Evolutionary conservation across 2,329 filamentous ascomycete genomes (phyloP), one percentile per base, ranked within the genome.

Genomic region (Diplocarpon rosae): DNA sequence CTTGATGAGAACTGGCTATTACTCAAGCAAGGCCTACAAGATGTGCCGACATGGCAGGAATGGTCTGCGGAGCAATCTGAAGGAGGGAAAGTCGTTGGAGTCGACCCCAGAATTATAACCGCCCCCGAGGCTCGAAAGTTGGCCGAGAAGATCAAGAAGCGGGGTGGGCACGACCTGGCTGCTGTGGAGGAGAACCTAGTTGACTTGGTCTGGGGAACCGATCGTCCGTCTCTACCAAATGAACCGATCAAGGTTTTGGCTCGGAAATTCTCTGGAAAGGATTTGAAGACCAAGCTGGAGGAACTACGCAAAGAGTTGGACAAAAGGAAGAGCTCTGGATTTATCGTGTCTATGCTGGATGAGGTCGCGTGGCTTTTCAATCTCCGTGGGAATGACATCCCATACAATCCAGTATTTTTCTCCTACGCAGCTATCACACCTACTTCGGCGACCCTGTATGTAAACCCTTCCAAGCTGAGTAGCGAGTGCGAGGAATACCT

Each of bases 361-460:
- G 92, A 98, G 65, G 79, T 95, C 56, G 92, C 92, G 10, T 98
- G 92, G 92, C 73, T 98, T n/a, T 95, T 95, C 70, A 98, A 98
- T 65, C 69, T 98, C 39, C 80, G 92, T 55, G 92, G 92, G 56
- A 92, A 75, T 63, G 92, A 96, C 62, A 96, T 98, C 53, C 86
- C 88, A 0, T 98, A 92, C 69, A 98, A 98, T 61, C 92, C 92
- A 0, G 92, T 98, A 39, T 96, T 98, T 70, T 96, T 96, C 66
- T 92, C 90, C 13, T 98, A 96, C 59, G 90, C 90, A 36, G 75
- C 92, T 34, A 70, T 98, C 51, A 96, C 92, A 2, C 78, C 80
- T 1, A 80, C 72, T 10, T 70, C 77, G 1, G 85, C 83, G 17
- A 88, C 80, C 1, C 72, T 98, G 5, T 98, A 95, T 59, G 70